Base-by-base conservation (phyloP, 163 green algal species). In the Scenedesmus sp. region DNA sequence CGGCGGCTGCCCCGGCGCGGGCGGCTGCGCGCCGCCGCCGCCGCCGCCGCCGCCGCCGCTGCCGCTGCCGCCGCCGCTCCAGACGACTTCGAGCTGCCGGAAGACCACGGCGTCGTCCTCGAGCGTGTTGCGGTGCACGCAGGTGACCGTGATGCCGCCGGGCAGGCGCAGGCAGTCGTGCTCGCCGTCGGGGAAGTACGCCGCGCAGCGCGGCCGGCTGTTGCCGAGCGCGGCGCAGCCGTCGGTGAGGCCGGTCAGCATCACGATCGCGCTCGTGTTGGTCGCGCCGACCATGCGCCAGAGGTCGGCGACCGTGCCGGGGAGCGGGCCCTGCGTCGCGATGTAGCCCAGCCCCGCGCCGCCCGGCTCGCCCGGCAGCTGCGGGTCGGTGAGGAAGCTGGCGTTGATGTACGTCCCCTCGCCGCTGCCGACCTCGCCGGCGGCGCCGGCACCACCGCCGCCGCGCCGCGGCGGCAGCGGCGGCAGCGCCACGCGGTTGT, bases 321-420 rank as follows among this genome's bases (percentile, higher is more conserved):
- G 42, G 34, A 96, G 58, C 0, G 93, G 93, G 0, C 89, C 93
- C 78, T 94, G 48, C 13, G 53, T 70, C 42, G 47, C 48, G 18
- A 84, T 65, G 58, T 63, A 77, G 26, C 51, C 51, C n/a, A n/a
- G n/a, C n/a, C n/a, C 34, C 18, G 31, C 42, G 51, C 6, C 31
- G 24, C 4, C 54, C 48, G 26, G 58, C 42, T 67, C 33, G 28
- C 31, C 17, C 44, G 48, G 20, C 17, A 48, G 33, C 24, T 14
- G 13, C 6, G 64, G 62, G 64, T 70, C 75, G 2, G 5, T 22
- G 11, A 97, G 77, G 13, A 85, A 69, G 33, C 82, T 92, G 15
- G 92, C 93, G 53, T 97, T 97, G 63, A 97, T 91, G 83, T 97
- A 97, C 18, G 50, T 66, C 50, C 45, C 64, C 14, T 9, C n/a